A percentile compares a stretch with the other conserved stretches of the same genome.
Conservation (phyloP, 2,329 filamentous ascomycete genomes). For the Fonsecaea pedrosoi region DNA sequence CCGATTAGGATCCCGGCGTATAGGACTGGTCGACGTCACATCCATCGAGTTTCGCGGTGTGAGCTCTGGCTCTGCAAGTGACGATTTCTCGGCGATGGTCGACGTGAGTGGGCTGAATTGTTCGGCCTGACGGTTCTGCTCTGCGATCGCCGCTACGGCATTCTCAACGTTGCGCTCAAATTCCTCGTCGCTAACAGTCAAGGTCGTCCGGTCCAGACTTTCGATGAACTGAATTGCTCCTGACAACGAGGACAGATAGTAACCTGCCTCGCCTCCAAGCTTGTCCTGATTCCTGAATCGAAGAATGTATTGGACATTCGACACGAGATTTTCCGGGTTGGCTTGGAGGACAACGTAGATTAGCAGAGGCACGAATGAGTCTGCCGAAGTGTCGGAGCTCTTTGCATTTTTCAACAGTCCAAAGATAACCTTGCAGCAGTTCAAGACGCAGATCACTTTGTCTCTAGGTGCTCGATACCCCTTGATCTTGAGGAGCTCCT, state of each 20-base stretch:
- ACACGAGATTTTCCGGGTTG: slow-evolving; percentile 93
- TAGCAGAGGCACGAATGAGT: slow-evolving; percentile 91
- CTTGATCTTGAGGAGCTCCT: slow-evolving; percentile 95
- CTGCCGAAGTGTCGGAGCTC: slow-evolving; percentile 84
- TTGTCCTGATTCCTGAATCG: slow-evolving; percentile 98
- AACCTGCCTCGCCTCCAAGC: slow-evolving; percentile 94
- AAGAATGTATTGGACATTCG: slow-evolving; percentile 97
- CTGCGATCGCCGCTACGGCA: slow-evolving; percentile 92
- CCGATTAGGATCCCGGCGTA: slow-evolving; percentile 41
- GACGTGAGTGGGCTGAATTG: slow-evolving; percentile 46
- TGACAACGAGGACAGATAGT: slow-evolving; percentile 88
- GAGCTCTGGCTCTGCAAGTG: slow-evolving; percentile 62
- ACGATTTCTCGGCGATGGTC: slow-evolving; percentile 53
- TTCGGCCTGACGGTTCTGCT: slow-evolving; percentile 74
- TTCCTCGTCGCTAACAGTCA: slow-evolving; percentile 93
- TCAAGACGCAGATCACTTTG: slow-evolving; percentile 97
- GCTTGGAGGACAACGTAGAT: slow-evolving; percentile 96
- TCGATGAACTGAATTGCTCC: slow-evolving; percentile 97
- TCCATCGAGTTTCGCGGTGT: slow-evolving; percentile 66
- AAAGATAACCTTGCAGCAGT: slow-evolving; percentile 99
- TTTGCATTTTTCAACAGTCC: slow-evolving; percentile 90
- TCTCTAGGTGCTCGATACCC: slow-evolving; percentile 95
- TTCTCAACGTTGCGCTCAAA: slow-evolving; percentile 97
- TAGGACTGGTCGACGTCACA: slow-evolving; percentile 58
- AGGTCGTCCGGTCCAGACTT: slow-evolving; percentile 88